Conservation (phyloP, 495 filamentous ascomycete genomes). For the Choiromyces venosus region DNA sequence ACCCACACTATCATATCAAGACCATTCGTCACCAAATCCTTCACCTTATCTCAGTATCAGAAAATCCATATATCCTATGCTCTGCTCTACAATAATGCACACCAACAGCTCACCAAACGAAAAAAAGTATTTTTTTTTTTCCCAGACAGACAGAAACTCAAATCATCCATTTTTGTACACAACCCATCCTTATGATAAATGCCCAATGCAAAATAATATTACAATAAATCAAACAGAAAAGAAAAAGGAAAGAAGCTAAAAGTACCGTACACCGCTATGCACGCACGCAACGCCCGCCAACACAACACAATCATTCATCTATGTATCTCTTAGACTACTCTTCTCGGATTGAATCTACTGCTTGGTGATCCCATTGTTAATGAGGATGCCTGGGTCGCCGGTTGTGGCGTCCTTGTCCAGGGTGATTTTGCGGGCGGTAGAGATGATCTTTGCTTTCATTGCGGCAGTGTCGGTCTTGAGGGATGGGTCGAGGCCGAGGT, state of each 20-base stretch:
- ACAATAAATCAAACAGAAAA: constrained; percentile 1
- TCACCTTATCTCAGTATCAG: not conserved
- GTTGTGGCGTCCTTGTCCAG: constrained; percentile 20
- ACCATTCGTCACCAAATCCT: not conserved
- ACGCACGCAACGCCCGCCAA: not conserved
- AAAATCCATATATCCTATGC: not conserved
- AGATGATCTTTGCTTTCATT: constrained; percentile 45
- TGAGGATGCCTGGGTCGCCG: constrained; percentile 24
- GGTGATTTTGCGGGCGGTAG: constrained; percentile 8
- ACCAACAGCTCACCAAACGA: not conserved
- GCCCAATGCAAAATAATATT: constrained; percentile 1
- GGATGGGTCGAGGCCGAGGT: constrained; percentile 42
- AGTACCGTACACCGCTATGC: not conserved
- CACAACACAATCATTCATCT: not conserved
- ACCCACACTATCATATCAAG: not conserved
- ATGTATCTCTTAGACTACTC: not conserved
- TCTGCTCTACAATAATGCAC: not conserved
- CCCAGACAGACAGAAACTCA: not conserved
- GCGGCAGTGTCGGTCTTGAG: constrained; percentile 43
- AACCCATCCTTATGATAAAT: not conserved
- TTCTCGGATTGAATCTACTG: not conserved
- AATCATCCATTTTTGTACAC: not conserved
- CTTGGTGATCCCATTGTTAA: constrained; percentile 26
- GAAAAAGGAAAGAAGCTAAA: not conserved
- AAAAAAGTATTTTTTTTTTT: too few species aligned